A percentile compares a stretch with the other conserved stretches of the same genome.
Evolutionary conservation across 2,329 filamentous ascomycete species (phyloP).

Genomic region (Stemphylium beticola): DNA sequence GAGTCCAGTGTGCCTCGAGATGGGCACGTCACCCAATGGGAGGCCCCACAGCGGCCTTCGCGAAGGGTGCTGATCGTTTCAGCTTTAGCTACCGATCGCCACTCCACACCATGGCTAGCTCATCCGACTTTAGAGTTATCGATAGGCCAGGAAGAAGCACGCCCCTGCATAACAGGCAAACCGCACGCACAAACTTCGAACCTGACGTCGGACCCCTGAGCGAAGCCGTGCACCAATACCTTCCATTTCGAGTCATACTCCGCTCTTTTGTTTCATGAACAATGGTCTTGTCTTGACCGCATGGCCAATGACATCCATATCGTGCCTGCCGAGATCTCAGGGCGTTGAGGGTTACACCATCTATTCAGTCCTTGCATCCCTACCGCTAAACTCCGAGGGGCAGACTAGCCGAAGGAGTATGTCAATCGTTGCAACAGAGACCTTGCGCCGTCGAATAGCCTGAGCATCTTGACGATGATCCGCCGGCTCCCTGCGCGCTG

Average conservation of each 20-base stretch:
- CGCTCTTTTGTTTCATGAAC: slow-evolving; percentile 42
- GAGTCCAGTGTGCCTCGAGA: slow-evolving; percentile 22
- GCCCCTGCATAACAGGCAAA: slow-evolving; percentile 26
- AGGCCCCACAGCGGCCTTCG: slow-evolving; percentile 12
- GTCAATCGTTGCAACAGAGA: slow-evolving; percentile 31
- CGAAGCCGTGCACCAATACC: slow-evolving; percentile 21
- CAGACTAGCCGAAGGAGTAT: slow-evolving; percentile 26
- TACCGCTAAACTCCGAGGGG: slow-evolving; percentile 35
- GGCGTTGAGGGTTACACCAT: slow-evolving; percentile 30
- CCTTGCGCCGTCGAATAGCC: slow-evolving; percentile 35
- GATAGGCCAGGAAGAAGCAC: slow-evolving; percentile 29
- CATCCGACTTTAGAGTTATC: slow-evolving; percentile 20
- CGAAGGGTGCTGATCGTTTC: slow-evolving; percentile 25
- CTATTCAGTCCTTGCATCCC: slow-evolving; percentile 20
- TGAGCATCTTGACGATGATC: slow-evolving; percentile 32
- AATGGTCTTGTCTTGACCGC: slow-evolving; percentile 24
- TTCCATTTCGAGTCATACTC: slow-evolving; percentile 23
- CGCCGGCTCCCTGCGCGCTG: slow-evolving; percentile 26
- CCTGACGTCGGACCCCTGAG: slow-evolving; percentile 28
- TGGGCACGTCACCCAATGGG: slow-evolving; percentile 23
- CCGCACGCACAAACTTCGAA: slow-evolving; percentile 22
- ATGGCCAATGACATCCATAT: slow-evolving; percentile 28
- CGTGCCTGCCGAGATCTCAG: slow-evolving; percentile 36
- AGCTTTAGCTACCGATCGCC: slow-evolving; percentile 30
- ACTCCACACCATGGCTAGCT: slow-evolving; percentile 22